Conservation (phyloP, 1,284 basidiomycete genomes). For the Cryptococcus maquisensis region DNA sequence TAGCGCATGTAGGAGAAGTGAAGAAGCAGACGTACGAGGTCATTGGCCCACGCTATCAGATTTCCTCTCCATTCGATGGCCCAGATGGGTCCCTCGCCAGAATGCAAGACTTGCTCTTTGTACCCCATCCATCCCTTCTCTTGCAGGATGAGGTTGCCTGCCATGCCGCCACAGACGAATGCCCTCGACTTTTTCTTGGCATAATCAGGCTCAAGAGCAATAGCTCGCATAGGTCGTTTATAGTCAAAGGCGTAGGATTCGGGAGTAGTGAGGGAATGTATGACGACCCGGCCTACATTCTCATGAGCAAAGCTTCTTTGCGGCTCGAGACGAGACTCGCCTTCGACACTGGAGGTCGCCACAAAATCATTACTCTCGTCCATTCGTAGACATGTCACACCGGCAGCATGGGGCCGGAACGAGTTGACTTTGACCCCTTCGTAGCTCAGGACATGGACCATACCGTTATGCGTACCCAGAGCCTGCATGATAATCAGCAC, state of each 20-base stretch:
- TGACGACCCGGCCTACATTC: conserved; percentile 70
- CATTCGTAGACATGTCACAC: conserved; percentile 77
- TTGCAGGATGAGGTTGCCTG: conserved; percentile 75
- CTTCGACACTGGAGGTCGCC: conserved; percentile 89
- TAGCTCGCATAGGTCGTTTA: conserved; percentile 83
- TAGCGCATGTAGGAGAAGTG: not conserved
- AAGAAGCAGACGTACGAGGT: conserved; percentile 58
- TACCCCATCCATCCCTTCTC: conserved; percentile 98
- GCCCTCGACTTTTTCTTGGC: conserved; percentile 74
- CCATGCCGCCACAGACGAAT: conserved; percentile 90
- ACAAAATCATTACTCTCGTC: conserved; percentile 85
- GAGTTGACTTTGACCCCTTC: conserved; percentile 80
- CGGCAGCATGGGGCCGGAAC: conserved; percentile 87
- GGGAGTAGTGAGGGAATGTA: conserved; percentile 74
- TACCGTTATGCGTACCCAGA: conserved; percentile 85
- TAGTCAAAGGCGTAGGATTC: conserved; percentile 88
- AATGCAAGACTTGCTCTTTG: conserved; percentile 79
- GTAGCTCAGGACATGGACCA: conserved; percentile 80
- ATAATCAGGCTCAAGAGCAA: conserved; percentile 89
- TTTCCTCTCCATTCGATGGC: conserved; percentile 77
- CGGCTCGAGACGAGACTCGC: conserved; percentile 52
- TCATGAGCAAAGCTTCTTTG: conserved; percentile 31
- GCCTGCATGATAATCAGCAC: conserved; percentile 53
- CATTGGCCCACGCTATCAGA: conserved; percentile 95
- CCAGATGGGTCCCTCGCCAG: conserved; percentile 94